Base-by-base conservation (phyloP, 345 rosid genomes). In the rapeseed (Brassica napus) region DNA sequence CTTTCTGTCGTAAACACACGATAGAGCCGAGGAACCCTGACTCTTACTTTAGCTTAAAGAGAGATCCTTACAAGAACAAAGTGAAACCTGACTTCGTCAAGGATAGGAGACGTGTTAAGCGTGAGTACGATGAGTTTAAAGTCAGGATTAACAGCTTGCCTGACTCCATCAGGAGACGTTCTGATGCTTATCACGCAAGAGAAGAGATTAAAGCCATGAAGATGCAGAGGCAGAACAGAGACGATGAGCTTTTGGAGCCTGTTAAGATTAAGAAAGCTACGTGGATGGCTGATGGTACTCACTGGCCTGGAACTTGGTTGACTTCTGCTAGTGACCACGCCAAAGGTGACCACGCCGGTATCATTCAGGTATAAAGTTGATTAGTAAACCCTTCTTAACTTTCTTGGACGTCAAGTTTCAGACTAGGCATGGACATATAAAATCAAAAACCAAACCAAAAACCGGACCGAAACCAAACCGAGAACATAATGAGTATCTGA, bases 241-340 rank as follows among this genome's bases (percentile, higher is more conserved):
- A 89, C 77, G 98, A 90, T 74, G 84, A 82, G 71, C 87, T 89
- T 78, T 83, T 82, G 8, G 98, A 94, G 81, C 72, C 74, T 52
- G 87, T 89, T 71, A 94, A 93, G 89, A 89, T 94, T 72, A 92
- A 92, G 1, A 94, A 93, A 84, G 98, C 98, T 8, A 94, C 98
- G 6, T 94, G 98, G 98, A 94, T 94, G 98, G 98, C 98, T 69
- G 98, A 94, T 86, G 94, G 97, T 55, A 93, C 98, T 61, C 95
- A 94, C 77, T 94, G 98, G 98, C 98, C 98, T 4, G 98, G 98
- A 47, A 91, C 95, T 84, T 94, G 98, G 98, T 74, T 91, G 86
- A 82, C 79, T 69, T 68, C 94, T 70, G 68, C 82, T 12, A 68
- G 89, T 62, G 98, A 94, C 85, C 98, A 94, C 78, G 79, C 98